A percentile compares a stretch with the other conserved stretches of the same genome.
phyloP scores from a whole-genome alignment of 2,329 filamentous ascomycete genomes.

The Cladosporium halotolerans region DNA sequence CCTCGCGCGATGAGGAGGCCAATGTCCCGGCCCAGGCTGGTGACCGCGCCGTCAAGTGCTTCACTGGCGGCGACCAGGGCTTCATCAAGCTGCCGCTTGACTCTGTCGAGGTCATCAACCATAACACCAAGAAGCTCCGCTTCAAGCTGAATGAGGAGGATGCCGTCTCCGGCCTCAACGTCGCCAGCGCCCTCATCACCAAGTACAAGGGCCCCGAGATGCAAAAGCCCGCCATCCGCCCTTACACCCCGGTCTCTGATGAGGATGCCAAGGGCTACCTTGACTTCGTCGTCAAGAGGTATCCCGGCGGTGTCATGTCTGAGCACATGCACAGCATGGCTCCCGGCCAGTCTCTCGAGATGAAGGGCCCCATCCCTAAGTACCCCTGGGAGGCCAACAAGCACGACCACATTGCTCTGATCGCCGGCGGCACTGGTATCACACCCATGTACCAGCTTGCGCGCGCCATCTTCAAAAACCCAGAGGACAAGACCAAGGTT shows the following conservation, averaged over 20 bases:
- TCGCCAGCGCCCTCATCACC: conserved; percentile 82
- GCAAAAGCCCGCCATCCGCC: conserved; percentile 80
- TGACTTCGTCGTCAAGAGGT: conserved; percentile 87
- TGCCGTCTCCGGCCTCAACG: conserved; percentile 71
- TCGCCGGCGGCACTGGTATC: conserved; percentile 95
- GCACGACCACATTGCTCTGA: conserved; percentile 76
- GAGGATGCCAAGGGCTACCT: conserved; percentile 75
- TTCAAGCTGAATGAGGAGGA: conserved; percentile 82
- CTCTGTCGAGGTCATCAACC: conserved; percentile 72
- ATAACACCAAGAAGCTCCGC: conserved; percentile 88
- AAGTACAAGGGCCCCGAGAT: conserved; percentile 81
- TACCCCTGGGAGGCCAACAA: conserved; percentile 88
- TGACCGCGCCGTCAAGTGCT: conserved; percentile 42
- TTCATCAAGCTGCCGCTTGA: conserved; percentile 77
- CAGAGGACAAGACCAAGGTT: conserved; percentile 93
- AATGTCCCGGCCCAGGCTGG: conserved; percentile 34
- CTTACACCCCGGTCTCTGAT: conserved; percentile 88
- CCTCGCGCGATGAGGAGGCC: conserved; percentile 26
- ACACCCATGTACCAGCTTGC: conserved; percentile 96
- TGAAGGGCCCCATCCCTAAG: conserved; percentile 95
- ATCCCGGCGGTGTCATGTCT: conserved; percentile 87
- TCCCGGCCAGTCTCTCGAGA: conserved; percentile 73
- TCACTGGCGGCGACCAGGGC: conserved; percentile 84
- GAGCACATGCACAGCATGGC: conserved; percentile 77
- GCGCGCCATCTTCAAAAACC: conserved; percentile 90